phyloP scores from a whole-genome alignment of 352 stramenopile species.

The Phytophthora parvispora region DNA sequence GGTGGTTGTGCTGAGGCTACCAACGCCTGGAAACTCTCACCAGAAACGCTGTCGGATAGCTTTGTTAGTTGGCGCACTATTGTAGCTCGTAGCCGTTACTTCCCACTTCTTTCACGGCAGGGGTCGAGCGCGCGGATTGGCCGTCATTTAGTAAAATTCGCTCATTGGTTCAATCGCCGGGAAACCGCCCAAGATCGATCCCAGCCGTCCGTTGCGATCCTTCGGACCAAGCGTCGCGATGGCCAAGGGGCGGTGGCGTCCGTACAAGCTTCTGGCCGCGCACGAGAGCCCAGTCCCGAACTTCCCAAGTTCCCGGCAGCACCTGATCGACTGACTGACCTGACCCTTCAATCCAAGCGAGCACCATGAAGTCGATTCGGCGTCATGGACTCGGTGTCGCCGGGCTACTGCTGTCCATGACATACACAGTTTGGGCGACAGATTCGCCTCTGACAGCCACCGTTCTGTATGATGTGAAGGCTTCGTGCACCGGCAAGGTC shows the following conservation, averaged over 20 bases:
- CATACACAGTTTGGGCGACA: neutral
- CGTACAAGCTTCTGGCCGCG: neutral
- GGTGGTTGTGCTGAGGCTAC: too few species aligned
- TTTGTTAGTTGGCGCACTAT: too few species aligned
- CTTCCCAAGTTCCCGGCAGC: neutral
- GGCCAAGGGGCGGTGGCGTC: neutral
- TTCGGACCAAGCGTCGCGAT: neutral
- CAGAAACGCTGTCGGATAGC: too few species aligned
- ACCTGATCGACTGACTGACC: conserved; percentile 3
- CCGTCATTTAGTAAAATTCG: neutral
- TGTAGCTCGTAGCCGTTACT: neutral
- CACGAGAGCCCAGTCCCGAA: neutral
- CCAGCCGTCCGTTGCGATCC: neutral
- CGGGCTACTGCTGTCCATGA: neutral
- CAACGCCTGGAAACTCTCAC: too few species aligned
- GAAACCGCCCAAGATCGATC: conserved; percentile 4
- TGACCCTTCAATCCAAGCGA: neutral
- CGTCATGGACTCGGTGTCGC: neutral
- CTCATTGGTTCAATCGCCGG: neutral
- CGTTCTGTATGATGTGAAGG: neutral
- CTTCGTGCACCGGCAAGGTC: neutral
- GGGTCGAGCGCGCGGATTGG: neutral
- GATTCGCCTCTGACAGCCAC: neutral
- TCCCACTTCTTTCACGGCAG: too few species aligned
- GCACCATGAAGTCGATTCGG: neutral